Evolutionary conservation across 1,284 basidiomycete genomes (phyloP).

Genomic region (Irpex sp.): DNA sequence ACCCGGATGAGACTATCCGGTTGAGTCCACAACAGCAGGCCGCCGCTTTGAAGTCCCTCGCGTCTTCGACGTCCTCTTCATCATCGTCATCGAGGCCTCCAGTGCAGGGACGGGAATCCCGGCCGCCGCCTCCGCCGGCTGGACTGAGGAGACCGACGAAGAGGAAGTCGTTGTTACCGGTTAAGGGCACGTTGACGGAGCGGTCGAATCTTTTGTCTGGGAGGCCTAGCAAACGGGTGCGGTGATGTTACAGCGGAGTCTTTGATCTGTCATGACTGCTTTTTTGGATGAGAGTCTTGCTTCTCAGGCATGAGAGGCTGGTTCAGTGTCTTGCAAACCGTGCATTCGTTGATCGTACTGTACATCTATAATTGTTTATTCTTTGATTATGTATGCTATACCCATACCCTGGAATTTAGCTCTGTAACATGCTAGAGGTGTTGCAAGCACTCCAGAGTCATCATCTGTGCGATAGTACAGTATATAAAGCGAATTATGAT

Average conservation of each 20-base stretch:
- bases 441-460: too few relatives aligned
- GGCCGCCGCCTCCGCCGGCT: constrained; percentile 13
- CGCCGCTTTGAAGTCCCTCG: constrained; percentile 16
- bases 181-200: constrained; percentile 30
- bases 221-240: constrained; percentile 19
- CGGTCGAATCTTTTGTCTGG: constrained; percentile 28
- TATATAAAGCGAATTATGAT: too few relatives aligned
- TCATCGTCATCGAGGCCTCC: too few relatives aligned
- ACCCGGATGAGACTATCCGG: constrained; percentile 22
- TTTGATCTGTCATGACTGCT: too few relatives aligned
- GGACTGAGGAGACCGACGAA: constrained; percentile 16
- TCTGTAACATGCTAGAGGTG: background rate
- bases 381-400: background rate
- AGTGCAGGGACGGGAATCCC: too few relatives aligned
- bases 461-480: too few relatives aligned
- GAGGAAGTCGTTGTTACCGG: constrained; percentile 19
- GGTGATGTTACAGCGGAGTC: too few relatives aligned
- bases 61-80: constrained; percentile 18
- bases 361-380: constrained; percentile 5
- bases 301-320: too few relatives aligned
- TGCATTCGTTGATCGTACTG: background rate
- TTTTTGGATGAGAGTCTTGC: too few relatives aligned
- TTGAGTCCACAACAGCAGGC: constrained; percentile 14
- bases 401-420: background rate
- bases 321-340: too few relatives aligned